A percentile compares a stretch with the other conserved stretches of the same genome.
Evolutionary conservation across 1,284 basidiomycete genomes (phyloP).

Genomic region (Afroboletus lepidellus): DNA sequence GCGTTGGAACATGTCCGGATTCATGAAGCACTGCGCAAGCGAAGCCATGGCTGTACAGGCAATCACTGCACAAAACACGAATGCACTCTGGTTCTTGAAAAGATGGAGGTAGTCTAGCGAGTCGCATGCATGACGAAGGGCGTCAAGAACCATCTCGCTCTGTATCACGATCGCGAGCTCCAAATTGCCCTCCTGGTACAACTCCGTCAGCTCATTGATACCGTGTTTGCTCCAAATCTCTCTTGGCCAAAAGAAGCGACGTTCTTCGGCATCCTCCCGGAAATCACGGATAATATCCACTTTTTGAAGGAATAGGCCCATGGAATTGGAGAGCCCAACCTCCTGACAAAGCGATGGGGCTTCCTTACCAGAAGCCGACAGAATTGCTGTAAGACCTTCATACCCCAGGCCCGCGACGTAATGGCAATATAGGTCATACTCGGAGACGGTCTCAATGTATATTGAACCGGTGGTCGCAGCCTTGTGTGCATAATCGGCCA

Average conservation of each 20-base stretch:
- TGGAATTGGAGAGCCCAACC: conserved; percentile 87
- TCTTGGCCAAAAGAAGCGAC: conserved; percentile 92
- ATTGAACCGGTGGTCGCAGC: conserved; percentile 69
- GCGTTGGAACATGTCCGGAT: conserved; percentile 81
- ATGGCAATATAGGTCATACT: conserved; percentile 98
- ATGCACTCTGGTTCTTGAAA: conserved; percentile 88
- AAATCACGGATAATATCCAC: conserved; percentile 98
- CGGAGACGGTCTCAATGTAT: conserved; percentile 72
- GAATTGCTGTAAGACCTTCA: conserved; percentile 91
- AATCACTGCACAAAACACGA: conserved; percentile 97
- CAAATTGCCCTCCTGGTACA: conserved; percentile 54
- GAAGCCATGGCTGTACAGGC: conserved; percentile 97
- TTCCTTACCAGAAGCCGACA: conserved; percentile 88
- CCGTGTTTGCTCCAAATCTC: conserved; percentile 87
- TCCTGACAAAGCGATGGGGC: conserved; percentile 74
- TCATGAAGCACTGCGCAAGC: conserved; percentile 90
- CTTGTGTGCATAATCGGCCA: conserved; percentile 93
- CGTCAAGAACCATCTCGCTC: conserved; percentile 89
- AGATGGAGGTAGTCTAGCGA: conserved; percentile 89
- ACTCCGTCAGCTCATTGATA: conserved; percentile 67
- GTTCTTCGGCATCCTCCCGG: conserved; percentile 87
- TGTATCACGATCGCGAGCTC: conserved; percentile 75
- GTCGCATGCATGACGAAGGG: conserved; percentile 82
- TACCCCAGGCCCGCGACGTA: conserved; percentile 98
- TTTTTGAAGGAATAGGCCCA: conserved; percentile 98